These are phyloP conservation scores for Artemisia annua DNA, from an alignment of 129 eudicot genomes.

Conservation along the genomic window DNA sequence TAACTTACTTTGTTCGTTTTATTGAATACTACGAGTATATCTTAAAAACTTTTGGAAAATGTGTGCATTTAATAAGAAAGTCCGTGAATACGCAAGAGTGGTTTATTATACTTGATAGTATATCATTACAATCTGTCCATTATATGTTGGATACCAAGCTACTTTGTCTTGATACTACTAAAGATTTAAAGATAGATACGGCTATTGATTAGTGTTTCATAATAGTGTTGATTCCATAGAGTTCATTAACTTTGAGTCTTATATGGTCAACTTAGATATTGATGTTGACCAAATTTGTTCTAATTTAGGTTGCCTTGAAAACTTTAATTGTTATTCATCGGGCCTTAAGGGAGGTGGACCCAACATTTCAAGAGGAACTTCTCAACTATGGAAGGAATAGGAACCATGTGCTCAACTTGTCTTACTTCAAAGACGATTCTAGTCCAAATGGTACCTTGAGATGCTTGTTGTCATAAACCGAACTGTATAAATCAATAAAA, in stretches of 20 bases:
- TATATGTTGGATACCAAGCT: constrained; percentile 15
- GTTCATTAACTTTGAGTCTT: constrained; percentile 12
- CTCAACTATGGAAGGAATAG: constrained; percentile 44
- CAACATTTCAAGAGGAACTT: constrained; percentile 62
- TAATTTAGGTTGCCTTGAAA: constrained; percentile 73
- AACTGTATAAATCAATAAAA: background rate
- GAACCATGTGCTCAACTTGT: constrained; percentile 59
- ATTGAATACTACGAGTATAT: background rate
- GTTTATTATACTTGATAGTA: background rate
- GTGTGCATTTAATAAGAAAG: background rate
- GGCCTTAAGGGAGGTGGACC: constrained; percentile 70
- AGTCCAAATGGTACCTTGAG: constrained; percentile 58
- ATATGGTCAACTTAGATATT: constrained; percentile 16
- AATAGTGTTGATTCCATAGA: background rate
- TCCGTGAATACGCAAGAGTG: constrained; percentile 1
- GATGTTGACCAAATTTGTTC: constrained; percentile 17
- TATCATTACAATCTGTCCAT: background rate
- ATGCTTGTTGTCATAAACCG: constrained; percentile 7
- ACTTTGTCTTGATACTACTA: background rate
- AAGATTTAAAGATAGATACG: too few species aligned
- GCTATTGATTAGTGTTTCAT: too few species aligned
- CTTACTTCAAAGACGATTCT: constrained; percentile 78
- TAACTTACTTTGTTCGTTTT: too few species aligned
- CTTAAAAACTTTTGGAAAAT: constrained; percentile 1
- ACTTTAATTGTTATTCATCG: constrained; percentile 76